Evolutionary conservation across 2,329 filamentous ascomycete genomes (phyloP).

Genomic region (Cordyceps tenuipes): DNA sequence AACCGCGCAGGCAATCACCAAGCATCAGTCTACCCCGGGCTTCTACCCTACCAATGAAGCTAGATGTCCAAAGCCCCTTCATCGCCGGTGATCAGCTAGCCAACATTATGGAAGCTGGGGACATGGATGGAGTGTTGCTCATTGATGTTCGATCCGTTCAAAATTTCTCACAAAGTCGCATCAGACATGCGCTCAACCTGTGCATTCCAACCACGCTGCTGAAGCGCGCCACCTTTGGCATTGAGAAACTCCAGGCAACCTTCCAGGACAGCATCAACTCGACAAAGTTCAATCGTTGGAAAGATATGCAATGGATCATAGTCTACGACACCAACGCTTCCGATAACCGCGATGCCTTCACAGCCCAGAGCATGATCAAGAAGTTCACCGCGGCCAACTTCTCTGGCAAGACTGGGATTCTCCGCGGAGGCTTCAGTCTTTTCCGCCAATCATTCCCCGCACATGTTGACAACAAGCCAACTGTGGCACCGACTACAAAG

Average conservation of each 20-base stretch:
- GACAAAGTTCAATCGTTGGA: slow-evolving; percentile 69
- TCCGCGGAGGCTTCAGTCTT: slow-evolving; percentile 72
- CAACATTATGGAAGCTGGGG: slow-evolving; percentile 41
- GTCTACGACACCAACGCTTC: slow-evolving; percentile 77
- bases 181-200: slow-evolving; percentile 76
- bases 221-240: slow-evolving; percentile 83
- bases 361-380: slow-evolving; percentile 79
- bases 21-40: slow-evolving; percentile 25
- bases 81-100: slow-evolving; percentile 47
- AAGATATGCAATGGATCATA: slow-evolving; percentile 63
- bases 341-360: slow-evolving; percentile 70
- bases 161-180: slow-evolving; percentile 66
- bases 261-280: slow-evolving; percentile 67
- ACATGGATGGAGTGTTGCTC: slow-evolving; percentile 48
- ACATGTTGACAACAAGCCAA: slow-evolving; percentile 47
- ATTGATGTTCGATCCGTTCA: slow-evolving; percentile 83
- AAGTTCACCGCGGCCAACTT: slow-evolving; percentile 87
- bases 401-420: slow-evolving; percentile 61
- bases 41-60: slow-evolving; percentile 44
- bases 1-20: slow-evolving; percentile 30
- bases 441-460: slow-evolving; percentile 62
- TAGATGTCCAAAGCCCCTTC: slow-evolving; percentile 42
- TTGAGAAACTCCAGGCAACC: slow-evolving; percentile 78
- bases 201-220: slow-evolving; percentile 92
- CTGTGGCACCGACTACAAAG: slow-evolving; percentile 30